Evolutionary conservation across 345 rosid species (phyloP), one percentile per base, ranked within the genome.

Genomic region (Sonneratia alba): DNA sequence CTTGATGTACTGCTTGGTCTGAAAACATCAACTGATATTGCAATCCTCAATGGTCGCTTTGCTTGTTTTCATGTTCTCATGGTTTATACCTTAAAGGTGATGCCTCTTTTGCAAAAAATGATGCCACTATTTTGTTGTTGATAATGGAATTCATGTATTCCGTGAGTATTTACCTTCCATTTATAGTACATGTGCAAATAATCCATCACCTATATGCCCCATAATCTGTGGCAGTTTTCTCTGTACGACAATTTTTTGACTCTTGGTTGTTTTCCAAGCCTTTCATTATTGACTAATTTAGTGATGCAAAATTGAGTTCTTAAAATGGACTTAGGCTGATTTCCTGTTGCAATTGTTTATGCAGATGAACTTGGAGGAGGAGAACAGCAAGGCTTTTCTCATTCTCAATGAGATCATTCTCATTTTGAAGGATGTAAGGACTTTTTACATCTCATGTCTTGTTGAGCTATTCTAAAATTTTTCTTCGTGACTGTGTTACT

Each of bases 381-480:
- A 92, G 76, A 87, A 82, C 78, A 81, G 84, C 36, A 90, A 86
- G 84, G 87, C 88, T 64, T 92, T 95, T 83, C 96, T 87, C 73
- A 83, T 95, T 74, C 88, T 92, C 73, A 90, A 90, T 78, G 98
- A 95, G 84, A 89, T 95, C 75, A 90, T 95, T 80, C 81, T 92
- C 72, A 81, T 85, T 53, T 82, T 88, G 71, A 95, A 95, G 80
- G 93, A 90, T 81, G 98, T 94, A 91, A 79, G 91, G 77, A 56
- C 74, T 49, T 32, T 73, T 43, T 63, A 18, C 1, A 53, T 27
- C 68, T 45, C 38, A 34, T 63, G 16, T 73, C 67, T n/a, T 22
- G 27, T 71, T 56, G 66, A 36, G 10, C 69, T 68, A 18, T 22
- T 47, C 21, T 70, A 3, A 12, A 70, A 49, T 36, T 34, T 4